Percentiles rank a stretch among this genome's conserved stretches.
phyloP scores from a whole-genome alignment of 495 filamentous ascomycete species.

The Podospora comata region DNA sequence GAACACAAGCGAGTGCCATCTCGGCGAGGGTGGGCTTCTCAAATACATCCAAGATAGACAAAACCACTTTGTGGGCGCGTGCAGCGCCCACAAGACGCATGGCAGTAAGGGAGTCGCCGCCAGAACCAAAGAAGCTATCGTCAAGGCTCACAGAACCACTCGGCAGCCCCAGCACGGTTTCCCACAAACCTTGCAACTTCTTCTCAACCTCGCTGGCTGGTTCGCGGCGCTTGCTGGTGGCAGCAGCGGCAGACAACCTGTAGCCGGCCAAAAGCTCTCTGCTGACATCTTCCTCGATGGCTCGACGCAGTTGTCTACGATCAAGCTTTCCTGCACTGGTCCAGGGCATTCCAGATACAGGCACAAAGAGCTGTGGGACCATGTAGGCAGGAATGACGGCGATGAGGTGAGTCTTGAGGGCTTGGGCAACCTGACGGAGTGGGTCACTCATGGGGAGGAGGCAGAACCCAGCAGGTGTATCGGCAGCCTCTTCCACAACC shows the following conservation, averaged over 20 bases:
- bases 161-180: constrained; percentile 39
- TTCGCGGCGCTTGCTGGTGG: constrained; percentile 7
- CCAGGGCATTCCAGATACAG: constrained; percentile 49
- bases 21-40: constrained; percentile 27
- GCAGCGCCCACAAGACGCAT: constrained; percentile 48
- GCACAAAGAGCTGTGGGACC: constrained; percentile 57
- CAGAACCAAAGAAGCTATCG: constrained; percentile 49
- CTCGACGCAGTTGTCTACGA: constrained; percentile 41
- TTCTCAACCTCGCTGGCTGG: constrained; percentile 31
- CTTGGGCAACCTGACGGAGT: constrained; percentile 4
- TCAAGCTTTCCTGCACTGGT: constrained; percentile 55
- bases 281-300: constrained; percentile 12
- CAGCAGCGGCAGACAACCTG: constrained; percentile 12
- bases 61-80: constrained; percentile 24
- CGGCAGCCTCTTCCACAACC: background rate
- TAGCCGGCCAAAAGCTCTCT: constrained; percentile 14
- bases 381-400: constrained; percentile 44
- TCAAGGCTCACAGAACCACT: constrained; percentile 32
- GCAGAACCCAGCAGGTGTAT: constrained; percentile 7
- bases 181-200: constrained; percentile 47
- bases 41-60: constrained; percentile 44
- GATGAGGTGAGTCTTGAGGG: constrained; percentile 27
- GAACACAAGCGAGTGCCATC: constrained; percentile 22
- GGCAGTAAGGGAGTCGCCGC: constrained; percentile 50
- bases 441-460: constrained; percentile 19